These are phyloP conservation scores for Globisporangium cylindrosporum DNA, from an alignment of 352 stramenopile genomes.

Conservation along the genomic window DNA sequence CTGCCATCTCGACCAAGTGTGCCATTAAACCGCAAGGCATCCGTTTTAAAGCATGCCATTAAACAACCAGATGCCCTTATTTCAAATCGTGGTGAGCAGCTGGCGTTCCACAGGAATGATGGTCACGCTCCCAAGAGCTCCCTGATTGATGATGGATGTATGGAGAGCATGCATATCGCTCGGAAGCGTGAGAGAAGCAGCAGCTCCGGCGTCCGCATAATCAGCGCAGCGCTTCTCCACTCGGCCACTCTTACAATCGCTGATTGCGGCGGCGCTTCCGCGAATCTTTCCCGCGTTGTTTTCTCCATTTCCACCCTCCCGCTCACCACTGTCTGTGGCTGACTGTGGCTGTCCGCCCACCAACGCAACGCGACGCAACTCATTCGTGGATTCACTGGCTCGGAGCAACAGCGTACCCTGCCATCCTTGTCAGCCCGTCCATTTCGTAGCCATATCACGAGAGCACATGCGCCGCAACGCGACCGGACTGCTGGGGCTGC, in stretches of 20 bases:
- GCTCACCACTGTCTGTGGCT: no score
- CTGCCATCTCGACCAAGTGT: background rate
- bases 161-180: background rate
- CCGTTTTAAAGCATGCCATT: background rate
- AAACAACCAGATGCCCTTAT: background rate
- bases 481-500: slow-evolving; percentile 14
- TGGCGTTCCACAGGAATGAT: background rate
- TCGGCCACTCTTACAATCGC: background rate
- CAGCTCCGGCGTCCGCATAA: background rate
- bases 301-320: background rate
- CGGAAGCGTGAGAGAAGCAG: background rate
- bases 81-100: background rate
- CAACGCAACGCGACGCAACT: background rate
- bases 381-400: slow-evolving; percentile 8
- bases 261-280: background rate
- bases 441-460: background rate
- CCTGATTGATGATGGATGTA: background rate
- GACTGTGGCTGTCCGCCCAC: no score
- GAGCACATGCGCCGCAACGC: slow-evolving; percentile 9
- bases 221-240: background rate
- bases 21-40: background rate
- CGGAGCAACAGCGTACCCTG: background rate
- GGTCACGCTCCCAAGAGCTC: background rate
- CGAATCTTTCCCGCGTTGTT: background rate
- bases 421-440: background rate